Evolutionary conservation across 192 early-diverging fungal species (phyloP), one percentile per base, ranked within the genome.

Genomic region (Funneliformis geosporum): DNA sequence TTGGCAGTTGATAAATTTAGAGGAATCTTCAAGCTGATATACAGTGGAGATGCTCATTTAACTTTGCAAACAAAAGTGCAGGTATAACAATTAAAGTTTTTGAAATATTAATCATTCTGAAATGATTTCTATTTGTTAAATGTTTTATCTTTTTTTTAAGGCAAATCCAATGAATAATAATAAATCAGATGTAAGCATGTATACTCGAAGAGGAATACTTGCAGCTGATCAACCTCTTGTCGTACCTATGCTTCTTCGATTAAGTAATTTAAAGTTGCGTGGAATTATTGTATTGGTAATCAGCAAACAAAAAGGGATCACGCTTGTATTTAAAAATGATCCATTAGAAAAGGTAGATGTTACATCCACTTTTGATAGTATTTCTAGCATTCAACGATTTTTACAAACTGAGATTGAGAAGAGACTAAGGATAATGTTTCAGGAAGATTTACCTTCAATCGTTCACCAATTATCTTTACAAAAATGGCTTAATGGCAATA

Each of bases 261-360:
- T 99, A 43, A 93, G 91, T 74, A 93, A 95, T 46, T 88, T 99
- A 8, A 91, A 93, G 67, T 83, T 99, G 18, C 87, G 94, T 18
- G 98, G 97, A 0, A 97, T 99, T 69, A 90, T 97, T 33, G 96
- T 96, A 6, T 86, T 99, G 27, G 97, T 96, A 0, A 95, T 99
- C 2, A 96, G 96, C 79, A 95, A 97, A 83, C 87, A 92, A 66
- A 95, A 94, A 81, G 98, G 98, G 33, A 92, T 98, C 33, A 99
- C 97, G 0, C 87, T 99, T 64, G 96, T 95, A 21, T 99, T 99
- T 81, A 97, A 98, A 80, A 99, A 96, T 81, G 97, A 99, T 79
- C 97, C 98, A 12, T 82, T 99, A 33, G 97, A 98, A 61, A 93
- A 91, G 0, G 93, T 99, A 11, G 89, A 94, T 70, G 96, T 99